Conservation (phyloP, 768 basidiomycete species). For the Pleurotus eryngii region DNA sequence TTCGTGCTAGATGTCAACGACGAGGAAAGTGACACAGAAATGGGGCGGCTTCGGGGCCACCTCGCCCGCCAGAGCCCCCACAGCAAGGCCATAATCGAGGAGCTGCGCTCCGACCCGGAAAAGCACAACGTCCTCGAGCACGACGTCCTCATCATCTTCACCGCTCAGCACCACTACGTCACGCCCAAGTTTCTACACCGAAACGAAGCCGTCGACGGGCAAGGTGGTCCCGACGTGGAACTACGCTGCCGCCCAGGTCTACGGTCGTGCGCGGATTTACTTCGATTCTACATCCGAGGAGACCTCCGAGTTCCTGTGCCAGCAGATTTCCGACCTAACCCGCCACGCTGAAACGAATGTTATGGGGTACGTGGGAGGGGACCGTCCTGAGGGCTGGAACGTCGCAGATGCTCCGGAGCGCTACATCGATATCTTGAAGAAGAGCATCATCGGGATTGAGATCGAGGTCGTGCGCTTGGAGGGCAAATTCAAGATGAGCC, state of each 20-base stretch:
- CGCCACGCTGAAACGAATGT: constrained; percentile 10
- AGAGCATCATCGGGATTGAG: constrained; percentile 24
- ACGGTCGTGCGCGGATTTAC: constrained; percentile 18
- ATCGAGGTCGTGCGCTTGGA: constrained; percentile 17
- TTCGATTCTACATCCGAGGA: constrained; percentile 11
- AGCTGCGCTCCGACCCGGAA: background rate
- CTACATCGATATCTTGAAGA: constrained; percentile 20
- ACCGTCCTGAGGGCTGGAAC: constrained; percentile 10
- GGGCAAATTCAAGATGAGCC: constrained; percentile 23
- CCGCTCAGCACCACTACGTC: constrained; percentile 21
- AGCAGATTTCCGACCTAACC: constrained; percentile 13
- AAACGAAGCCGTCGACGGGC: constrained; percentile 24
- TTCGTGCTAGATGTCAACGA: constrained; percentile 21
- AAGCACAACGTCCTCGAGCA: constrained; percentile 1
- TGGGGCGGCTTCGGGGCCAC: constrained; percentile 19
- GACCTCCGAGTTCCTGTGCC: constrained; percentile 13
- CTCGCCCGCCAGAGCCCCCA: constrained; percentile 25
- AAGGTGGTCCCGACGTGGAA: constrained; percentile 26
- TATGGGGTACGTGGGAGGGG: constrained; percentile 10
- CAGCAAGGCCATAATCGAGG: constrained; percentile 17
- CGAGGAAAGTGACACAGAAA: constrained; percentile 6
- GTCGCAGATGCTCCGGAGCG: constrained; percentile 18
- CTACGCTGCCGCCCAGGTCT: constrained; percentile 23
- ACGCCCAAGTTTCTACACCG: constrained; percentile 23
- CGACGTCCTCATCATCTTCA: constrained; percentile 18